Percentiles rank a stretch among this genome's conserved stretches.
phyloP scores from a whole-genome alignment of 192 early-diverging fungal species.

The Diversispora eburnea region DNA sequence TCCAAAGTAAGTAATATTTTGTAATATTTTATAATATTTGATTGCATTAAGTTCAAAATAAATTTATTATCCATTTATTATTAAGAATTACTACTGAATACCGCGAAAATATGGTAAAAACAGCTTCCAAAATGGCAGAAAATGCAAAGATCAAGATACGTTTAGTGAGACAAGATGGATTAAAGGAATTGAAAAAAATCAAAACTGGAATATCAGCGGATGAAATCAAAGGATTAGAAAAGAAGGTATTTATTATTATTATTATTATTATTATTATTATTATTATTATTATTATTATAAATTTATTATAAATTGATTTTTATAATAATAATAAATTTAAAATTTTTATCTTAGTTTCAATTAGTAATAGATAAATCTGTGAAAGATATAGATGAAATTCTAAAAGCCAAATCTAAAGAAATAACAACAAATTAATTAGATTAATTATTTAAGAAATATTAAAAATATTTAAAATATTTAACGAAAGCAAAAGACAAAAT shows the following conservation, averaged over 20 bases:
- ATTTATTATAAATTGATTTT: not conserved
- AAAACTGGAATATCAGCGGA: conserved; percentile 51
- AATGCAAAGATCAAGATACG: conserved; percentile 65
- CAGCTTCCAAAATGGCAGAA: conserved; percentile 58
- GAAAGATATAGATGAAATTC: conserved; percentile 57
- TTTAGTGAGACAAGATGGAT: conserved; percentile 63
- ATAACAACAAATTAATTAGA: conserved; percentile 43
- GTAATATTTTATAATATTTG: not conserved
- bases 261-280: not conserved
- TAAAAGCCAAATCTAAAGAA: conserved; percentile 69
- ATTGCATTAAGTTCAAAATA: not conserved
- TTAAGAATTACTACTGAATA: conserved; percentile 68
- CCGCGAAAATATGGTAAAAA: conserved; percentile 67
- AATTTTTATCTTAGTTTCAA: conserved; percentile 45
- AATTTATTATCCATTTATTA: not conserved
- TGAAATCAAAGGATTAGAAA: conserved; percentile 54
- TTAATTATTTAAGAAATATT: no score
- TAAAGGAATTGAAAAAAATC: conserved; percentile 70
- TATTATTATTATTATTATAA: not conserved
- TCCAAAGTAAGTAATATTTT: conserved; percentile 60
- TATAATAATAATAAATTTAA: no score
- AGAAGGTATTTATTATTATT: conserved; percentile 41
- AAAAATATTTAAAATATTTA: no score
- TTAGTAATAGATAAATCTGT: conserved; percentile 60
- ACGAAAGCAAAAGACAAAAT: no score